These are phyloP conservation scores for Aspergillus oerlinghausenensis DNA, from an alignment of 2,329 filamentous ascomycete species.

Conservation along the genomic window DNA sequence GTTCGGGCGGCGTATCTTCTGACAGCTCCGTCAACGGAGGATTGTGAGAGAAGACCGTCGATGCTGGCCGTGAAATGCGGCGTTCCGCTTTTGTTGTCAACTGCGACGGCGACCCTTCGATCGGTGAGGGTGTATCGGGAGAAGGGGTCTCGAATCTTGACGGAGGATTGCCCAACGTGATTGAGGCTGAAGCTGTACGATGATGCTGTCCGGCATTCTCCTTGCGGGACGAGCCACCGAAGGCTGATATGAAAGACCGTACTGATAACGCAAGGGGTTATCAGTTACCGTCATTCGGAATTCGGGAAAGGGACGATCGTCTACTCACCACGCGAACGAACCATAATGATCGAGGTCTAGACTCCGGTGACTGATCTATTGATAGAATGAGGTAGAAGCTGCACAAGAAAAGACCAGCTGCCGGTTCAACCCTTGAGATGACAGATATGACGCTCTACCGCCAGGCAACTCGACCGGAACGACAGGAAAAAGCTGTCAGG, in stretches of 20 bases:
- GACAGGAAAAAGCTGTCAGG: not conserved
- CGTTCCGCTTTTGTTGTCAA: slow-evolving; percentile 44
- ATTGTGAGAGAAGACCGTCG: slow-evolving; percentile 81
- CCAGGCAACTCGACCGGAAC: not conserved
- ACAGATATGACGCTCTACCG: not conserved
- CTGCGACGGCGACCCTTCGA: slow-evolving; percentile 36
- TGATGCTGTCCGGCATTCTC: slow-evolving; percentile 30
- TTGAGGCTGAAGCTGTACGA: slow-evolving; percentile 18
- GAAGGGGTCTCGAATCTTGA: slow-evolving; percentile 29
- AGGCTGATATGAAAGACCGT: slow-evolving; percentile 75
- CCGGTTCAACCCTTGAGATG: not conserved
- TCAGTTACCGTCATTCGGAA: not conserved
- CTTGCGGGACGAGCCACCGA: slow-evolving; percentile 37
- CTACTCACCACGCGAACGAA: slow-evolving; percentile 37
- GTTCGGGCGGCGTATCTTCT: slow-evolving; percentile 82
- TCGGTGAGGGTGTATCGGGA: slow-evolving; percentile 33
- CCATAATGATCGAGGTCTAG: slow-evolving; percentile 19
- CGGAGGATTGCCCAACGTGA: slow-evolving; percentile 19
- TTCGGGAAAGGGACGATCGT: not conserved
- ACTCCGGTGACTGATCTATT: slow-evolving; percentile 8
- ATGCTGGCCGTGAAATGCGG: slow-evolving; percentile 65
- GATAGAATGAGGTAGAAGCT: slow-evolving; percentile 3
- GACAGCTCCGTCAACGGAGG: slow-evolving; percentile 81
- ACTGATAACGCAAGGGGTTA: slow-evolving; percentile 52
- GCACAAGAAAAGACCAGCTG: slow-evolving; percentile 14